A percentile compares a stretch with the other conserved stretches of the same genome.
These are phyloP conservation scores for Yamagishiella unicocca DNA, from an alignment of 139 green algal genomes.

Conservation along the genomic window DNA sequence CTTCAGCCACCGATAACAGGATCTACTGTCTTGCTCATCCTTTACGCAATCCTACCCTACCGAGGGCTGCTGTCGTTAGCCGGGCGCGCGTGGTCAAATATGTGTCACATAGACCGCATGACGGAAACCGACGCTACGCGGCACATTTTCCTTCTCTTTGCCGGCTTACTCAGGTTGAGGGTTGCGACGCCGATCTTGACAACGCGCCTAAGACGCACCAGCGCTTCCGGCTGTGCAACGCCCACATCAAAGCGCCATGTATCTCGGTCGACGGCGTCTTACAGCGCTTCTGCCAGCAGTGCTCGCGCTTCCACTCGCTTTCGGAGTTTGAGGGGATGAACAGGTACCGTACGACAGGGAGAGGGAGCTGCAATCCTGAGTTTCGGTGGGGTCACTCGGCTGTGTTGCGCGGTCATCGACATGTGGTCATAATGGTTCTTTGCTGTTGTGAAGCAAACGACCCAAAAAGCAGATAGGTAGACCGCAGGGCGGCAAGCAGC, in stretches of 20 bases:
- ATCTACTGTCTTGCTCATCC: neutral
- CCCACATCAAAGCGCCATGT: constrained; percentile 24
- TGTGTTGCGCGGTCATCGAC: neutral
- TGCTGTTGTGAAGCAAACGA: neutral
- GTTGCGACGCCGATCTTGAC: neutral
- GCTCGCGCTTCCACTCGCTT: constrained; percentile 14
- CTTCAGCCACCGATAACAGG: neutral
- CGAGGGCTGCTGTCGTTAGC: neutral
- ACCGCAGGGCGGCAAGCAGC: too few relatives aligned
- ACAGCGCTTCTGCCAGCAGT: constrained; percentile 36
- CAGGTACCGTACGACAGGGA: too few relatives aligned
- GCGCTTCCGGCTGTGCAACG: constrained; percentile 22
- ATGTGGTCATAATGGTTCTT: neutral
- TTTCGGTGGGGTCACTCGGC: neutral
- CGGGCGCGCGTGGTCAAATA: neutral
- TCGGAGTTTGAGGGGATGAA: constrained; percentile 16
- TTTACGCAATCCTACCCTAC: neutral
- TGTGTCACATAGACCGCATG: neutral
- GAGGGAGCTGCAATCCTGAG: too few relatives aligned
- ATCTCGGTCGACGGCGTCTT: constrained; percentile 1
- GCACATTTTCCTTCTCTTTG: neutral
- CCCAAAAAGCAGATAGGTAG: too few relatives aligned
- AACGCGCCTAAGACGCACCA: constrained; percentile 9
- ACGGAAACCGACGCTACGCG: neutral
- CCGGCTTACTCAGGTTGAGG: neutral